Percentiles rank a stretch among this genome's conserved stretches.
These are phyloP conservation scores for Nakazawaea populi DNA, from an alignment of 805 yeast species.

Conservation along the genomic window DNA sequence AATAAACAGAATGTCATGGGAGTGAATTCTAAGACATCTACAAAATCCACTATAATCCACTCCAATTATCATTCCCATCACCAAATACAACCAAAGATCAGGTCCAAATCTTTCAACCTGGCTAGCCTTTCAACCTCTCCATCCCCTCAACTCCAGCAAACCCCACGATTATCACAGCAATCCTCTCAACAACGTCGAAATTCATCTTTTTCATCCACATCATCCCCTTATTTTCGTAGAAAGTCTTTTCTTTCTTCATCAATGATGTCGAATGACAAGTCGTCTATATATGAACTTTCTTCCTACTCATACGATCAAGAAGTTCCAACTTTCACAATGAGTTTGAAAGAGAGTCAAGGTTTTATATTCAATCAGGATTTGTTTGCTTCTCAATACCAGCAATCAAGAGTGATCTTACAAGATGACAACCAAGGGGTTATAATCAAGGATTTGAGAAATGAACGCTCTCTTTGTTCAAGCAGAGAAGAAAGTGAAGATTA, in stretches of 20 bases:
- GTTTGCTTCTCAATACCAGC: constrained; percentile 69
- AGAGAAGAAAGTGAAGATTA: constrained; percentile 5
- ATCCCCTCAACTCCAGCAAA: background rate
- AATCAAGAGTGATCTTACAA: constrained; percentile 34
- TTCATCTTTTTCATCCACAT: constrained; percentile 28
- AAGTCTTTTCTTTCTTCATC: constrained; percentile 50
- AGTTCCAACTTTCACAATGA: constrained; percentile 34
- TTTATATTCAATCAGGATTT: constrained; percentile 73
- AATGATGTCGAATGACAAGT: constrained; percentile 53
- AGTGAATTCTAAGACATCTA: background rate
- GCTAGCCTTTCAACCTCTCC: background rate
- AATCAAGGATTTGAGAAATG: constrained; percentile 7
- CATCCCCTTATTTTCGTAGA: constrained; percentile 51
- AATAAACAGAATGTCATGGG: background rate
- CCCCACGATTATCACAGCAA: background rate
- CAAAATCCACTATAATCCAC: background rate
- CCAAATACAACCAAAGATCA: constrained; percentile 42
- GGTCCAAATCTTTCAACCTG: constrained; percentile 35
- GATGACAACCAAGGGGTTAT: constrained; percentile 22
- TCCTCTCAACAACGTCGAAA: constrained; percentile 5
- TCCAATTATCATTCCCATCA: constrained; percentile 50
- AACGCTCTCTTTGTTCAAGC: background rate
- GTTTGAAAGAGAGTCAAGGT: constrained; percentile 63
- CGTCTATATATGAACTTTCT: constrained; percentile 43
- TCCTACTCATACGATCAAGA: constrained; percentile 21